phyloP scores from a whole-genome alignment of 108 stramenopile genomes.

The Schizochytrium sp. region DNA sequence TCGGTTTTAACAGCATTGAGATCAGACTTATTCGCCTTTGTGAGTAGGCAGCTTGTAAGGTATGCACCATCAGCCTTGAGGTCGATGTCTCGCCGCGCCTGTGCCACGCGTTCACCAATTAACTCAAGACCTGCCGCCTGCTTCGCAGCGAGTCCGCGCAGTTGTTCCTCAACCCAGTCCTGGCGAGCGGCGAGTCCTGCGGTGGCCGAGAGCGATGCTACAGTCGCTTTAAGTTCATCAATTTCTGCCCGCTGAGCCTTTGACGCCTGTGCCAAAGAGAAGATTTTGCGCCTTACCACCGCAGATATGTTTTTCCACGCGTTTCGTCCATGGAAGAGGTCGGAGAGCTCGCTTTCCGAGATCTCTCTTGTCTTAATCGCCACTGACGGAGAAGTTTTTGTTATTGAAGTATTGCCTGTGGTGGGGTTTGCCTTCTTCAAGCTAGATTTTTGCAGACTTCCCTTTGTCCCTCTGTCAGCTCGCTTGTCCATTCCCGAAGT shows the following conservation, averaged over 20 bases:
- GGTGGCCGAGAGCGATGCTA: background rate
- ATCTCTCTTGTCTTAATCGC: background rate
- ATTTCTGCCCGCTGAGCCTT: background rate
- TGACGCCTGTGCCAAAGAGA: background rate
- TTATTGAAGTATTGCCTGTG: background rate
- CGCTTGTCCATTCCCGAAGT: background rate
- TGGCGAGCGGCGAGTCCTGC: background rate
- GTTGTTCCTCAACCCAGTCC: background rate
- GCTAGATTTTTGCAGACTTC: background rate
- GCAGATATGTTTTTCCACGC: conserved; percentile 22
- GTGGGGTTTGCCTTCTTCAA: no score
- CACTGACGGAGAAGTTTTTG: background rate
- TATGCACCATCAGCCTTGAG: conserved; percentile 54
- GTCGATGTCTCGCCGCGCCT: conserved; percentile 9
- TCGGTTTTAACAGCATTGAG: background rate
- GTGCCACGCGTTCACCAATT: background rate
- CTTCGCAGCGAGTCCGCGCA: background rate
- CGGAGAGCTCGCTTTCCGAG: background rate
- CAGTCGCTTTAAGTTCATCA: background rate
- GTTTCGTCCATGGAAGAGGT: background rate
- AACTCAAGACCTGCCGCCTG: background rate
- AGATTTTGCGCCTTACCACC: background rate
- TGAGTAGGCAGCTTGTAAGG: conserved; percentile 55
- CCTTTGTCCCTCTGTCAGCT: background rate
- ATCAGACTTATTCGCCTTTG: conserved; percentile 53